Conservation (phyloP, 768 basidiomycete species). For the Omphalotus guepiniiformis region DNA sequence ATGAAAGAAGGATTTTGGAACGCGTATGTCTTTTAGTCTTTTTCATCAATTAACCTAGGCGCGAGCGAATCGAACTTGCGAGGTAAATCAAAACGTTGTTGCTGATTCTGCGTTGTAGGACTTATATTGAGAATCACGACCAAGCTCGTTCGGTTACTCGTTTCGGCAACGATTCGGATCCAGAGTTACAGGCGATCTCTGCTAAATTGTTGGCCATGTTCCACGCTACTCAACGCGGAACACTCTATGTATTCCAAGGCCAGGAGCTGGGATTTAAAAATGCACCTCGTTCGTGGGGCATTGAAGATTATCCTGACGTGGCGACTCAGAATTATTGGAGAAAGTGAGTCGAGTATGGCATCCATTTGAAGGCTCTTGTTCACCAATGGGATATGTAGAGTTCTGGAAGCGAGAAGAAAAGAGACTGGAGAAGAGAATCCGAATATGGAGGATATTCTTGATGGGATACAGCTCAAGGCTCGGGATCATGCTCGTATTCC, state of each 20-base stretch:
- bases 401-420: conserved; percentile 32
- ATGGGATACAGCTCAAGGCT: conserved; percentile 54
- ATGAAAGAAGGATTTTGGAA: conserved; percentile 66
- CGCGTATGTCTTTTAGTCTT: conserved; percentile 35
- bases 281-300: conserved; percentile 57
- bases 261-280: conserved; percentile 69
- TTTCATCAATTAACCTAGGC: too few relatives aligned
- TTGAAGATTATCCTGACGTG: conserved; percentile 72
- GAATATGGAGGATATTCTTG: conserved; percentile 60
- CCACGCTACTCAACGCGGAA: conserved; percentile 59
- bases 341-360: conserved; percentile 34
- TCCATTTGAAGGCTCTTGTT: conserved; percentile 1
- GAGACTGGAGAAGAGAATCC: conserved; percentile 34
- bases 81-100: too few relatives aligned
- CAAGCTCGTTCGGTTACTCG: conserved; percentile 60
- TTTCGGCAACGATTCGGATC: conserved; percentile 55
- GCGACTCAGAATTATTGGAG: conserved; percentile 58
- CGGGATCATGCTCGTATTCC: conserved; percentile 71
- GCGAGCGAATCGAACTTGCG: too few relatives aligned
- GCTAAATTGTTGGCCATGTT: conserved; percentile 64
- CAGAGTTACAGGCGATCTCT: conserved; percentile 50
- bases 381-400: conserved; percentile 22
- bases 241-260: conserved; percentile 72
- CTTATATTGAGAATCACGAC: conserved; percentile 72
- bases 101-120: too few relatives aligned